phyloP scores from a whole-genome alignment of 192 early-diverging fungal genomes.

The Martensiomyces pterosporus region DNA sequence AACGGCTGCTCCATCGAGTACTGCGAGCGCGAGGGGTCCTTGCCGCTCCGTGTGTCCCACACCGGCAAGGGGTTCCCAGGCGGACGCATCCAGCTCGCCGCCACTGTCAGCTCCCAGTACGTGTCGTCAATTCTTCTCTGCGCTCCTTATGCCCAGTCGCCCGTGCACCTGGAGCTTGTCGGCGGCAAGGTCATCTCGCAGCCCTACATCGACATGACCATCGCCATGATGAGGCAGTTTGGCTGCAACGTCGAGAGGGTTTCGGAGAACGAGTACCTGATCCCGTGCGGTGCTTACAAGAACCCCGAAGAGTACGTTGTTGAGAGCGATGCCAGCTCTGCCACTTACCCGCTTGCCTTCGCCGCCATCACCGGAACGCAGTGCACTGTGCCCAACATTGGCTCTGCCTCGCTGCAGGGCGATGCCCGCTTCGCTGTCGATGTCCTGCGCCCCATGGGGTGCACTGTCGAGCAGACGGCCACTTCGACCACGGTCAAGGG shows the following conservation, averaged over 20 bases:
- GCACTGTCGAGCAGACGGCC: conserved; percentile 81
- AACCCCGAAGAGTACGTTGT: conserved; percentile 85
- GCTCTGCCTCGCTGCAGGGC: conserved; percentile 86
- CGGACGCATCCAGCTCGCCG: conserved; percentile 83
- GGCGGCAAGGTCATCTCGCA: conserved; percentile 95
- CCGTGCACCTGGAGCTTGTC: conserved; percentile 76
- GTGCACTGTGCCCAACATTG: conserved; percentile 91
- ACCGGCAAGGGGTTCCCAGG: conserved; percentile 68
- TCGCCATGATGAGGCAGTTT: conserved; percentile 96
- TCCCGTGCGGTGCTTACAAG: conserved; percentile 71
- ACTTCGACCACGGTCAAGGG: conserved; percentile 88
- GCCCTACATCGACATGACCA: conserved; percentile 99
- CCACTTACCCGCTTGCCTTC: conserved; percentile 95
- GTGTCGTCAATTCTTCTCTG: conserved; percentile 95
- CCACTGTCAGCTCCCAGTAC: conserved; percentile 95
- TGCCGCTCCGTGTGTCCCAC: conserved; percentile 84
- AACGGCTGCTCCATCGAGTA: conserved; percentile 82
- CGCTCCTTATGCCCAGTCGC: conserved; percentile 82
- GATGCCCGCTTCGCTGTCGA: conserved; percentile 88
- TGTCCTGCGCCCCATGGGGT: conserved; percentile 90
- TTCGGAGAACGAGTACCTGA: conserved; percentile 74
- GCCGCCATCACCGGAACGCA: conserved; percentile 90
- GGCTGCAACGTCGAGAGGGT: conserved; percentile 75
- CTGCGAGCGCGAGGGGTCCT: conserved; percentile 72
- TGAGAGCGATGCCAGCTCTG: conserved; percentile 94